phyloP scores from a whole-genome alignment of 1,284 basidiomycete species.

The Boletus sp. region DNA sequence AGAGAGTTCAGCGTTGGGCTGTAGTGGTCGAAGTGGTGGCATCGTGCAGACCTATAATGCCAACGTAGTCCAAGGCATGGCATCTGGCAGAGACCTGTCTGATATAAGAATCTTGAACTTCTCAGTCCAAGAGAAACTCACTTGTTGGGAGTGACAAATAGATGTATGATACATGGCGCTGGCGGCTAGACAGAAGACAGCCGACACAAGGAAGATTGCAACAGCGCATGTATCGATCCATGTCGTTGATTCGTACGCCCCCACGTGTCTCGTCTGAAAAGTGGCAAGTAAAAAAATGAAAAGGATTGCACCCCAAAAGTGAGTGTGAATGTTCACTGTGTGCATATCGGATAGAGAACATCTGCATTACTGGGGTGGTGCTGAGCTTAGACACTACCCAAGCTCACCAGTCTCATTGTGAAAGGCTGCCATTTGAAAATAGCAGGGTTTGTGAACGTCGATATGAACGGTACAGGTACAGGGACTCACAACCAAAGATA shows the following conservation, averaged over 20 bases:
- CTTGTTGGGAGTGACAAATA: constrained; percentile 68
- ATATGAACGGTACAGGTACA: constrained; percentile 13
- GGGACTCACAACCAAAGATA: constrained; percentile 65
- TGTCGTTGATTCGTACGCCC: constrained; percentile 47
- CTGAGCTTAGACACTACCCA: constrained; percentile 3
- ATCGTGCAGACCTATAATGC: constrained; percentile 51
- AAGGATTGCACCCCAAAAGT: constrained; percentile 71
- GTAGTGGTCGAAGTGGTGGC: not conserved
- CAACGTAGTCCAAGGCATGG: constrained; percentile 69
- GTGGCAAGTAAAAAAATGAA: constrained; percentile 57
- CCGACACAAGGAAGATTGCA: constrained; percentile 66
- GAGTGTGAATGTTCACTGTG: constrained; percentile 87
- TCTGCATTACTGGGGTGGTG: constrained; percentile 10
- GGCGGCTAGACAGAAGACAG: constrained; percentile 71
- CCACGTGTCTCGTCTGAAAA: constrained; percentile 48
- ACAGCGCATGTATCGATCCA: constrained; percentile 66
- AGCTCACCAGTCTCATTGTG: constrained; percentile 78
- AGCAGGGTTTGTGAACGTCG: constrained; percentile 7
- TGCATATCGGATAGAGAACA: constrained; percentile 8
- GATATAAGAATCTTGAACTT: not conserved
- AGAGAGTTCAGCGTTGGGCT: not conserved
- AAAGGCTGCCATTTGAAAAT: constrained; percentile 49
- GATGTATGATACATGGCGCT: constrained; percentile 79
- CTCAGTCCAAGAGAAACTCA: constrained; percentile 31
- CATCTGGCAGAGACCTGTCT: constrained; percentile 47